Percentiles rank a stretch among this genome's conserved stretches.
Evolutionary conservation across 805 yeast species (phyloP).

Genomic region (Candida alai): DNA sequence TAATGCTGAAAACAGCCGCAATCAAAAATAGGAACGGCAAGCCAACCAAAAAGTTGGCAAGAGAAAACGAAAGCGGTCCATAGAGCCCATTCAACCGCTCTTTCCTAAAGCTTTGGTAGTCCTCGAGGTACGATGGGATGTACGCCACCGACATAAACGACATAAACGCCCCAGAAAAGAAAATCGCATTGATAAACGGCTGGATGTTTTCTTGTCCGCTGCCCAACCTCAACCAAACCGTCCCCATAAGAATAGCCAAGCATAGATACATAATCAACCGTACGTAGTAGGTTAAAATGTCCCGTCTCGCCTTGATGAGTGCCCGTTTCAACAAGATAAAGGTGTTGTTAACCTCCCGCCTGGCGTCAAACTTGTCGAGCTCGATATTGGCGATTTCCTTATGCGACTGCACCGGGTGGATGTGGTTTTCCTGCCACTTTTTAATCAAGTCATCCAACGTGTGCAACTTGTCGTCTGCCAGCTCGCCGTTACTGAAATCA

Average conservation of each 20-base stretch:
- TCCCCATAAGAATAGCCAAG: conserved; percentile 40
- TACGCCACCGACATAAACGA: conserved; percentile 43
- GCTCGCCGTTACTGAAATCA: conserved; percentile 16
- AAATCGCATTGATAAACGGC: conserved; percentile 34
- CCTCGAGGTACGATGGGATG: conserved; percentile 37
- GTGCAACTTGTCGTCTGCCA: conserved; percentile 2
- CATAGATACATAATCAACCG: conserved; percentile 37
- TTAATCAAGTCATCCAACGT: conserved; percentile 3
- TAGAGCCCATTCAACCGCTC: conserved; percentile 35
- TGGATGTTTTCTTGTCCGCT: conserved; percentile 27
- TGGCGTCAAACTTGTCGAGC: conserved; percentile 1
- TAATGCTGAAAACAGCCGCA: conserved; percentile 25
- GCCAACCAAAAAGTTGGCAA: conserved; percentile 34
- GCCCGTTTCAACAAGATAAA: conserved; percentile 20
- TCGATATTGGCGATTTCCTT: conserved; percentile 1
- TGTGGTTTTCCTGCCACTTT: conserved; percentile 3
- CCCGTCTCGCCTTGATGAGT: conserved; percentile 30
- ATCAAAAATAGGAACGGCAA: conserved; percentile 33
- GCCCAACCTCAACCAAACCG: conserved; percentile 24
- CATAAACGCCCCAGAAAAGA: conserved; percentile 43
- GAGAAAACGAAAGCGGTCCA: conserved; percentile 32
- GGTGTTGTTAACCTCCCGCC: conserved; percentile 11
- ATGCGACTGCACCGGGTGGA: neutral
- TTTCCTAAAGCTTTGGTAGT: conserved; percentile 23
- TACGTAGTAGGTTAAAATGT: conserved; percentile 33